Conservation (phyloP, 2,329 filamentous ascomycete species). For the Sordariomycetes sp. region DNA sequence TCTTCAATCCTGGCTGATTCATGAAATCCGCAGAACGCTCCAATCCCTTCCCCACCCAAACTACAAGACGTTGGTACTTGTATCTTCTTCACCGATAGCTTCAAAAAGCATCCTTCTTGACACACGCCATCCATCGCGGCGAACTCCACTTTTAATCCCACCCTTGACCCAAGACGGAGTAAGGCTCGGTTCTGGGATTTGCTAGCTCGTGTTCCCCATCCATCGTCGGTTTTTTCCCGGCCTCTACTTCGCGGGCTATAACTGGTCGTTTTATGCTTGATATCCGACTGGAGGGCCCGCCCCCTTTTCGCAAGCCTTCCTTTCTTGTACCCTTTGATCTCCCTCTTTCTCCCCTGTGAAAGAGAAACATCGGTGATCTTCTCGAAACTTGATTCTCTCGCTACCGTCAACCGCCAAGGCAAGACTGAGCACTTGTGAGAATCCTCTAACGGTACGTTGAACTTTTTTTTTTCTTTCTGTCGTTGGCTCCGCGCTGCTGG, state of each 20-base stretch:
- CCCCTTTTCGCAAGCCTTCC: conserved; percentile 8
- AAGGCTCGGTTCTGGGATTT: conserved; percentile 14
- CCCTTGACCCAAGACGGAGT: conserved; percentile 8
- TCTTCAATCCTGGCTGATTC: not conserved
- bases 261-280: conserved; percentile 2
- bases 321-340: conserved; percentile 11
- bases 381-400: conserved; percentile 4
- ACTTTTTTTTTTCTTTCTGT: not conserved
- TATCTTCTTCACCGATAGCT: not conserved
- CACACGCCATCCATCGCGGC: not conserved
- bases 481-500: not conserved
- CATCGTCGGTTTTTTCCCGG: conserved; percentile 10
- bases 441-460: not conserved
- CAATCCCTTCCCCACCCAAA: no score
- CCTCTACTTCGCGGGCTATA: not conserved
- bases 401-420: not conserved
- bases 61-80: no score
- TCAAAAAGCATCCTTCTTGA: not conserved
- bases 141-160: conserved; percentile 12
- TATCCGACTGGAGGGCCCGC: not conserved
- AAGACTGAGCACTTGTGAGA: not conserved
- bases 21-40: no score
- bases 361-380: conserved; percentile 2
- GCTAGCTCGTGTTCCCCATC: conserved; percentile 4
- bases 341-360: conserved; percentile 5